phyloP scores from a whole-genome alignment of 352 stramenopile genomes.

The Phytophthora pluvialis region DNA sequence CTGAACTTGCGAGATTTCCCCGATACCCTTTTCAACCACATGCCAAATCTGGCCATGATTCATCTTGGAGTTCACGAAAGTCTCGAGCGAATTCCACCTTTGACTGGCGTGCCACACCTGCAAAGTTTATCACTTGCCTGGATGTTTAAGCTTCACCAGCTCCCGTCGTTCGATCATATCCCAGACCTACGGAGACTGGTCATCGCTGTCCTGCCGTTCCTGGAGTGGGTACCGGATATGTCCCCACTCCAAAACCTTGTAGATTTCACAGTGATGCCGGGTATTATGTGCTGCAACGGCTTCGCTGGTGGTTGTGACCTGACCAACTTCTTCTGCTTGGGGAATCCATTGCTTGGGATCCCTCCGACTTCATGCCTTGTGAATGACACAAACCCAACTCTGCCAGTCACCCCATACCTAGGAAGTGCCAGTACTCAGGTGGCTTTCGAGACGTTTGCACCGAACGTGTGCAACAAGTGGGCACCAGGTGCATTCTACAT shows the following conservation, averaged over 20 bases:
- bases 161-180: conserved; percentile 4
- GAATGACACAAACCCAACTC: neutral
- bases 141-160: conserved; percentile 11
- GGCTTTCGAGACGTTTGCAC: conserved; percentile 7
- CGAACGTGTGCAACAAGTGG: conserved; percentile 1
- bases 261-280: conserved; percentile 8
- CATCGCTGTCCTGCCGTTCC: conserved; percentile 1
- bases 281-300: conserved; percentile 23
- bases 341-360: neutral
- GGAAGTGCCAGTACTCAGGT: conserved; percentile 2
- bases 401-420: conserved; percentile 3
- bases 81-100: conserved; percentile 3
- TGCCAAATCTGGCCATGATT: conserved; percentile 14
- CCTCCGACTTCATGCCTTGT: conserved; percentile 12
- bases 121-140: conserved; percentile 17
- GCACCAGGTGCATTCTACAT: conserved; percentile 3
- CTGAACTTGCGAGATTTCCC: conserved; percentile 12
- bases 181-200: conserved; percentile 1
- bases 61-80: conserved; percentile 15
- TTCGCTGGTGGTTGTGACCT: conserved; percentile 18
- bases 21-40: conserved; percentile 13
- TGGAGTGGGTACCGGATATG: conserved; percentile 24
- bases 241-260: conserved; percentile 2
- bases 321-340: conserved; percentile 7
- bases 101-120: conserved; percentile 17